Base-by-base conservation (phyloP, 805 yeast genomes). In the Ogataea glucozyma region DNA sequence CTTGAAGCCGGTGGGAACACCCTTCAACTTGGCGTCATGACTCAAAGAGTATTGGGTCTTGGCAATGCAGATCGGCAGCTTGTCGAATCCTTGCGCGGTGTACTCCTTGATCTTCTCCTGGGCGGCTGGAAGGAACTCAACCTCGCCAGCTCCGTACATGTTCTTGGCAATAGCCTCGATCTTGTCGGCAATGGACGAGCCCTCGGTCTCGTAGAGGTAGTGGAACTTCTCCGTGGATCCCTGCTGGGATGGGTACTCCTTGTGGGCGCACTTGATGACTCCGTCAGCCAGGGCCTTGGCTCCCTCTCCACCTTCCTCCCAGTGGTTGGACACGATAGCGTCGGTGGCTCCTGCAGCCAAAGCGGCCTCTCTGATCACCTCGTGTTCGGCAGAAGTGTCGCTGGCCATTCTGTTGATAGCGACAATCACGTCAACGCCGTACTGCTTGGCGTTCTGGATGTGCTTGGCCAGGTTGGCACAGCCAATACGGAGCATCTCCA, bases 1-100 rank as follows among this genome's bases (percentile, higher is more conserved):
- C 13, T 81, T 85, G 73, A 90, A 91, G 7, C 95, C 97, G 16
- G 85, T 79, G 52, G 99, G 99, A 31, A 88, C 97, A 62, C 97
- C 97, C 71, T 90, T 90, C 65, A 93, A 76, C 17, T 79, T 71
- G 32, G 98, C 89, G 67, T 91, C 98, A 62, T 90, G 97, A 3
- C 97, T 89, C 54, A 91, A 73, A 1, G 97, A 88, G 73, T 91
- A 91, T 68, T 91, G 99, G 2, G 99, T 91, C 75, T 91, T 91
- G 46, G 99, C 99, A 60, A 91, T 86, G 70, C 99, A 91, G 56
- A 91, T 83, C 44, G 98, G 99, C 62, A 91, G 72, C 61, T 88
- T 80, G 50, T 83, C 89, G 65, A 85, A 91, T 2, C 97, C 97
- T 72, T 89, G 97, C 39, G 73, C 66, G 26, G 88, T 83, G 71